Percentiles rank a stretch among this genome's conserved stretches.
These are phyloP conservation scores for Solanum gandarillasii DNA, from an alignment of 257 asterid species.

Conservation along the genomic window DNA sequence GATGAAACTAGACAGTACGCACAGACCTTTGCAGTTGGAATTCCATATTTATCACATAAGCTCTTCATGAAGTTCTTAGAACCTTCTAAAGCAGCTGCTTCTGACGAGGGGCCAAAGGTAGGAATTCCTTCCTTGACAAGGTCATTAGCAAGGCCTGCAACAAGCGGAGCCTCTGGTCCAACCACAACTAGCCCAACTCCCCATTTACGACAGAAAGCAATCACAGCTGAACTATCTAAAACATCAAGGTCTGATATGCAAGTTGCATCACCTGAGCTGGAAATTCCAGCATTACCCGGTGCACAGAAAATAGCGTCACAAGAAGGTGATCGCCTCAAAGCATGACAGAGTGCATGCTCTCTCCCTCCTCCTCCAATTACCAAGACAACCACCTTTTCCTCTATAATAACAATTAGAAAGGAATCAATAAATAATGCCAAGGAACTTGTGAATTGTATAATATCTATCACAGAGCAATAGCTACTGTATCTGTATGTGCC, in stretches of 20 bases:
- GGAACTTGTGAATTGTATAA: not conserved
- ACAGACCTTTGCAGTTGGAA: conserved; percentile 88
- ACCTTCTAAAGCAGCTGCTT: conserved; percentile 96
- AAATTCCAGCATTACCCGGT: conserved; percentile 91
- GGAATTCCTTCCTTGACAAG: conserved; percentile 81
- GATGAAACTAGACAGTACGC: not conserved
- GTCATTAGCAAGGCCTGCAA: conserved; percentile 85
- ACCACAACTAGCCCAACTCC: conserved; percentile 77
- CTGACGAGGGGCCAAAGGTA: conserved; percentile 89
- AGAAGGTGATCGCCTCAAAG: conserved; percentile 68
- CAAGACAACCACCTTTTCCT: conserved; percentile 64
- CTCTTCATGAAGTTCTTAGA: conserved; percentile 88
- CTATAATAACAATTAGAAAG: conserved; percentile 20
- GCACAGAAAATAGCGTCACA: conserved; percentile 88
- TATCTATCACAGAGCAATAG: not conserved
- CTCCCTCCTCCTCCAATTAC: conserved; percentile 98
- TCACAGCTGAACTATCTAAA: conserved; percentile 59
- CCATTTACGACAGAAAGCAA: conserved; percentile 70
- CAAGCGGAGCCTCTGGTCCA: conserved; percentile 97
- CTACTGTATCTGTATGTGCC: not conserved
- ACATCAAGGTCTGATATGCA: conserved; percentile 62
- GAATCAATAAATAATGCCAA: not conserved
- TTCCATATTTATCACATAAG: conserved; percentile 75
- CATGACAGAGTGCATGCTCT: conserved; percentile 85
- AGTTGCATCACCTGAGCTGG: conserved; percentile 76